Conservation (phyloP, 306 rosid species). For the Gleditsia sinensis region DNA sequence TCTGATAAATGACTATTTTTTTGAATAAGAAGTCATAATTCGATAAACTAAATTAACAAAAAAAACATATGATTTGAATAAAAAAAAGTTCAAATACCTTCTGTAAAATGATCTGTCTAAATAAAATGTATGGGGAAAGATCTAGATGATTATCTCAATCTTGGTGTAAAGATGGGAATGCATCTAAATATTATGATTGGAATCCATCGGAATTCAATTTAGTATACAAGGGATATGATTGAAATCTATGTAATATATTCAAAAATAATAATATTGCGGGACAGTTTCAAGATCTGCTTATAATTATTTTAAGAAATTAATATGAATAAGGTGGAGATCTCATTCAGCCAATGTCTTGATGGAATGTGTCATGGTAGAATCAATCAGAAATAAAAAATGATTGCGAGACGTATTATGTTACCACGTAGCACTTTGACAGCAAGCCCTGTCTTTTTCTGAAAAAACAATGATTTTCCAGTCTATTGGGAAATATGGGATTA, state of each 20-base stretch:
- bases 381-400: not conserved
- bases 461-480: not conserved
- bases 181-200: no score
- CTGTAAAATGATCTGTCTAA: no score
- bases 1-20: no score
- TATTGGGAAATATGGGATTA: not conserved
- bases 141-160: no score
- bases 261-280: not conserved
- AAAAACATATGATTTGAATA: not conserved
- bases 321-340: not conserved
- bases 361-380: not conserved
- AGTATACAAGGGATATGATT: no score
- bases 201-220: no score
- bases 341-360: not conserved
- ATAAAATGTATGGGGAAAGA: no score
- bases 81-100: no score
- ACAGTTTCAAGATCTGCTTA: not conserved
- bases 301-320: not conserved
- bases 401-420: not conserved
- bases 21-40: no score
- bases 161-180: no score
- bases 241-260: no score
- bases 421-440: not conserved
- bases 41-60: not conserved
- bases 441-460: not conserved